Percentiles rank a stretch among this genome's conserved stretches.
These are phyloP conservation scores for Aegle marmelos DNA, from an alignment of 345 rosid genomes.

Conservation along the genomic window DNA sequence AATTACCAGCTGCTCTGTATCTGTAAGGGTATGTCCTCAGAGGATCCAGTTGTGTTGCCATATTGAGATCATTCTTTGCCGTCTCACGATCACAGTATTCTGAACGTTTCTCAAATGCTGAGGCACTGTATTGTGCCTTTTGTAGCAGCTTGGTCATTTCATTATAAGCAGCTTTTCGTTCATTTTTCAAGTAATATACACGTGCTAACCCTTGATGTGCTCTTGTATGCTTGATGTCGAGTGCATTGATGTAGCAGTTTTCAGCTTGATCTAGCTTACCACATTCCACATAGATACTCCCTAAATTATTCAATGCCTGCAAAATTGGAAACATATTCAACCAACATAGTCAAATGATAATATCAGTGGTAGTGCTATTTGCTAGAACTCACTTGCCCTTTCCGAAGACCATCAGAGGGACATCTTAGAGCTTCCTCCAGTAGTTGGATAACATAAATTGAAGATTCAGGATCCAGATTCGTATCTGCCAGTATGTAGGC, in stretches of 20 bases:
- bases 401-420: conserved; percentile 94
- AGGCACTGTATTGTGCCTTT: conserved; percentile 62
- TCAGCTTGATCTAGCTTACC: conserved; percentile 75
- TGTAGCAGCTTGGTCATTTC: conserved; percentile 93
- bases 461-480: conserved; percentile 55
- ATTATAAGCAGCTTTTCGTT: conserved; percentile 69
- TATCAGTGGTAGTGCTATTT: not conserved
- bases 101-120: conserved; percentile 91
- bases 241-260: conserved; percentile 74
- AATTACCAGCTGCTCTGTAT: conserved; percentile 92
- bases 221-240: conserved; percentile 83
- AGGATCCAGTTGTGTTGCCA: conserved; percentile 83
- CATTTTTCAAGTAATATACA: conserved; percentile 59
- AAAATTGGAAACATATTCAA: conserved; percentile 12
- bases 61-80: conserved; percentile 76
- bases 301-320: conserved; percentile 93
- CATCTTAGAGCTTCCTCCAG: conserved; percentile 91
- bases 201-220: conserved; percentile 99
- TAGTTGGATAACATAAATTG: conserved; percentile 62
- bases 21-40: conserved; percentile 92
- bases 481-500: conserved; percentile 83
- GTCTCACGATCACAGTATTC: conserved; percentile 84
- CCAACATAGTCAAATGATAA: conserved; percentile 3
- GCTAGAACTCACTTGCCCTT: conserved; percentile 77
- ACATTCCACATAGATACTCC: conserved; percentile 75